Percentiles rank a stretch among this genome's conserved stretches.
Evolutionary conservation across 2,329 filamentous ascomycete genomes (phyloP).

Genomic region (Pyrenophora teres): DNA sequence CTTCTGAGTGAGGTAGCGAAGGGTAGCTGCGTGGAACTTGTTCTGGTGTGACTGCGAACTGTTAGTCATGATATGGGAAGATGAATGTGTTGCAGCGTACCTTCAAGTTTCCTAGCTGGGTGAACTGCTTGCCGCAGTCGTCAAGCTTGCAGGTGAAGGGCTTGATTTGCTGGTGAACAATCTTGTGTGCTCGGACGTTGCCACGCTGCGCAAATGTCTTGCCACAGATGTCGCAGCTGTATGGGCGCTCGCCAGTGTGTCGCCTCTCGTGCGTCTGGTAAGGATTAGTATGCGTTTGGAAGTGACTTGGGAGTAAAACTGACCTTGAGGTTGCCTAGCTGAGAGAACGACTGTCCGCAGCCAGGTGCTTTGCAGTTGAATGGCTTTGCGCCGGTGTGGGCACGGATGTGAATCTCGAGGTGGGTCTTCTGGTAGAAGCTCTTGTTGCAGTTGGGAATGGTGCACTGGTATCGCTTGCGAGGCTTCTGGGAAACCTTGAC

Average conservation of each 20-base stretch:
- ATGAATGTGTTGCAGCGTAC: conserved; percentile 48
- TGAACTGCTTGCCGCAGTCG: conserved; percentile 84
- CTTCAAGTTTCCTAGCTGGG: conserved; percentile 90
- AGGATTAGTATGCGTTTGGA: conserved; percentile 14
- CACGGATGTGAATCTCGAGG: conserved; percentile 83
- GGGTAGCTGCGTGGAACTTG: conserved; percentile 81
- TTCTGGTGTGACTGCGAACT: conserved; percentile 78
- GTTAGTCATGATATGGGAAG: conserved; percentile 15
- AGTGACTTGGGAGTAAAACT: conserved; percentile 17
- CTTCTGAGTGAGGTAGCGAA: conserved; percentile 70
- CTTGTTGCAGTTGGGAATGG: conserved; percentile 74
- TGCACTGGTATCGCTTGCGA: conserved; percentile 75
- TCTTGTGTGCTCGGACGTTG: conserved; percentile 82
- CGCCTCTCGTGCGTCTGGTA: conserved; percentile 79
- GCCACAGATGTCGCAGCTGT: conserved; percentile 76
- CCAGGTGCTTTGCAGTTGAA: conserved; percentile 74
- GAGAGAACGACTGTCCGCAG: conserved; percentile 83
- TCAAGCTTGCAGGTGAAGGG: conserved; percentile 82
- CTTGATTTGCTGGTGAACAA: conserved; percentile 77
- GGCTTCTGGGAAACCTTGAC: conserved; percentile 45
- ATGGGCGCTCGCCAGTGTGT: conserved; percentile 87
- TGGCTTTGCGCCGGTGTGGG: conserved; percentile 88
- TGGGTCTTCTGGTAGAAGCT: conserved; percentile 91
- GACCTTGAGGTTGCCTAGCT: conserved; percentile 88
- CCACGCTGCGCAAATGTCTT: conserved; percentile 85